Percentiles rank a stretch among this genome's conserved stretches.
Evolutionary conservation across 2,329 filamentous ascomycete genomes (phyloP).

Genomic region (Neoscytalidium dimidiatum): DNA sequence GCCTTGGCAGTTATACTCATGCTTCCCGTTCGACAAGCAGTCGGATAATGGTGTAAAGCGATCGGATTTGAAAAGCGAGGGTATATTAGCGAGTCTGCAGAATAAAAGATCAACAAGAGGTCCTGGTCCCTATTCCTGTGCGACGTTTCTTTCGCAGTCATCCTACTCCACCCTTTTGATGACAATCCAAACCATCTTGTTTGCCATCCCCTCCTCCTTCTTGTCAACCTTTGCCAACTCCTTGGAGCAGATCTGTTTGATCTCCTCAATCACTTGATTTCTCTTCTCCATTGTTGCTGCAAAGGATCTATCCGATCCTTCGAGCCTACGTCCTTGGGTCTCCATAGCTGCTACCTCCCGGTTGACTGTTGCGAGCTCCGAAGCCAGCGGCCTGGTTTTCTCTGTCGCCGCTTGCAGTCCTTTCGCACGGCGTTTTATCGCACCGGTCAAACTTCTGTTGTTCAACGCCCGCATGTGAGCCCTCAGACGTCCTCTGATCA

Average conservation of each 20-base stretch:
- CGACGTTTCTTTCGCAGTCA: not conserved
- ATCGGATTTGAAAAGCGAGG: not conserved
- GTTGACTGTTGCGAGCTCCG: not conserved
- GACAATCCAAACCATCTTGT: not conserved
- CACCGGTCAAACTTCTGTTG: not conserved
- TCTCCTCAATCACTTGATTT: not conserved
- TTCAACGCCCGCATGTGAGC: not conserved
- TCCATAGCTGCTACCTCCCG: not conserved
- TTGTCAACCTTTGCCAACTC: not conserved
- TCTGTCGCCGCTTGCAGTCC: not conserved
- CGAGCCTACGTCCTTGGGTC: not conserved
- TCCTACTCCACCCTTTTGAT: not conserved
- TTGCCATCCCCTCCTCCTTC: not conserved
- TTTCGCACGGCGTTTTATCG: not conserved
- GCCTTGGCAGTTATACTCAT: no score
- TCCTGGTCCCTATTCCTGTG: not conserved
- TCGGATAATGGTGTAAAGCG: not conserved
- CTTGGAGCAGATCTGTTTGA: not conserved
- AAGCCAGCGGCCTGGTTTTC: not conserved
- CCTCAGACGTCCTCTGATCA: not conserved
- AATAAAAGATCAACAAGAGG: not conserved
- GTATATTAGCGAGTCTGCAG: not conserved
- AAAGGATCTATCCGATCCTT: not conserved
- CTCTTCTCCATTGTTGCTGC: not conserved
- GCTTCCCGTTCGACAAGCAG: no score